Base-by-base conservation (phyloP, 176 grass and related monocot species). In the Hyparrhenia diplandra region DNA sequence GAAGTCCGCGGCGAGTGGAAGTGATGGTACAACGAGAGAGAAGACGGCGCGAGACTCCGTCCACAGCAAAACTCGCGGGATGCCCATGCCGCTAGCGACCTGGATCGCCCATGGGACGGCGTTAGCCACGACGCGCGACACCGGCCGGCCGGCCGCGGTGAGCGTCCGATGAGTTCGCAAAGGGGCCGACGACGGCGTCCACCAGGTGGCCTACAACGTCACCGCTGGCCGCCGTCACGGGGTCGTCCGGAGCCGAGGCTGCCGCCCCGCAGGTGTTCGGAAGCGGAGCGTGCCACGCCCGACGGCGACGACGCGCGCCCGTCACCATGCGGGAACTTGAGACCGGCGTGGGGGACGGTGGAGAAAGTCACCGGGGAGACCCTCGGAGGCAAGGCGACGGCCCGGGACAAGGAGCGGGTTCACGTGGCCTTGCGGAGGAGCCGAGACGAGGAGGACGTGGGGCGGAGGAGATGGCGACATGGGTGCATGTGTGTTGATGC, bases 41-140 rank as follows among this genome's bases (percentile, higher is more conserved):
- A 92, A 75, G 40, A 92, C 72, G 12, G 84, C 81, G 80, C 66
- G 78, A 1, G 91, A 92, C 81, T 92, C 84, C 0, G 77, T 85
- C 91, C 87, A 92, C 40, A 92, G 81, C 67, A 92, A 46, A 30
- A 31, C 87, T 46, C 47, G 1, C 0, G 86, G 86, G 80, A 92
- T 13, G 29, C 86, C 83, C 43, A 72, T 21, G 3, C 58, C 80
- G 0, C n/a, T 10, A 5, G 90, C 83, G 27, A 73, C 71, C 8
- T 67, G 74, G 75, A 67, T 21, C 18, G 46, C 86, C 86, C 90
- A 92, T 2, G 86, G 76, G 1, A 66, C n/a, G 80, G 90, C 82
- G 75, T 86, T 92, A 29, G 29, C 73, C 74, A 92, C 30, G 24
- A 92, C 30, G 80, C 70, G 86, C 23, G 70, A 21, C 14, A 89